Base-by-base conservation (phyloP, 495 filamentous ascomycete genomes). In the Aspergillus egyptiacus region DNA sequence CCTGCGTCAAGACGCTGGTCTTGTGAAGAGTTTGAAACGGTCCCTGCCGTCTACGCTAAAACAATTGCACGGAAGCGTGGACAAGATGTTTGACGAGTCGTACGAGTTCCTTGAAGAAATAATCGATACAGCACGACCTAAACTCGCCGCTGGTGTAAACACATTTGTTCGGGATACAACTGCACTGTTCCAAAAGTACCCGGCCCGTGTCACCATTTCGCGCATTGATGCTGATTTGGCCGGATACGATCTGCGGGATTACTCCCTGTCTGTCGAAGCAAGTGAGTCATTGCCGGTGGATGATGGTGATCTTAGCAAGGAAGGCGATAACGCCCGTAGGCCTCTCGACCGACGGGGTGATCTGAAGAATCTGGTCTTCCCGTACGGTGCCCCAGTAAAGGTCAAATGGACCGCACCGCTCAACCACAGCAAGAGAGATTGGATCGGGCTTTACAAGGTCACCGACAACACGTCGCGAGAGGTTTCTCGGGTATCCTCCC, bases 391-490 rank as follows among this genome's bases (percentile, higher is more conserved):
- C 9, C 89, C 91, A 10, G 87, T 98, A 66, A 86, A 79, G 55
- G 87, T 98, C 54, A 84, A 80, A 57, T 98, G 93, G 93, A 89
- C 82, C 14, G 94, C 93, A 0, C 93, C 93, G 1, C 74, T 84
- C 43, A 90, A 91, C 59, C 93, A 97, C 69, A 85, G 83, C 72
- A 93, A 86, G 60, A 87, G 83, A 54, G 93, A 98, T 65, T 98
- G 93, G 93, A 80, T 98, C 41, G 91, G 91, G 15, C 72, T 98
- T 6, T 98, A 96, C 71, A 86, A 85, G 72, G 85, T 98, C 17
- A 89, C 86, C 3, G 94, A 97, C 64, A 97, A 96, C 60, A 79
- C 81, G 4, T 90, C 85, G 18, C 79, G 93, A 33, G 87, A 95
- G 35, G 69, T 84, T 19, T 93, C 91, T 19, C 79, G 84, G 18